A percentile compares a stretch with the other conserved stretches of the same genome.
Evolutionary conservation across 2,329 filamentous ascomycete species (phyloP).

Genomic region (Colletotrichum brevisporum): DNA sequence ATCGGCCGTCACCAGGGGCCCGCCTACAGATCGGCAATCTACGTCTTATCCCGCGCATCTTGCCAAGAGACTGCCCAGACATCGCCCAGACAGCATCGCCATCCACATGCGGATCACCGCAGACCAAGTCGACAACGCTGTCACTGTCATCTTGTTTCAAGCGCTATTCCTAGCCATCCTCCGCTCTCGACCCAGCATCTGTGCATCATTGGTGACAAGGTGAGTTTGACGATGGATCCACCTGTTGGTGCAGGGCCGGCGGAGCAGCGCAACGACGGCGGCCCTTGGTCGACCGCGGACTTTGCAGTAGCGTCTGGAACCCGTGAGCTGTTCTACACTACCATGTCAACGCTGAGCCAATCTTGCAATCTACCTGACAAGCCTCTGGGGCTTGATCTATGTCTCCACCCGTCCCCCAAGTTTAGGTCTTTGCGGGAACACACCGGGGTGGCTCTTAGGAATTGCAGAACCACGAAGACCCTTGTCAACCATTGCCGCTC

Average conservation of each 20-base stretch:
- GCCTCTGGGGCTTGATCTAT: conserved; percentile 21
- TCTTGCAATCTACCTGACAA: conserved; percentile 33
- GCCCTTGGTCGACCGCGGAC: conserved; percentile 18
- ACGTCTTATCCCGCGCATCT: conserved; percentile 41
- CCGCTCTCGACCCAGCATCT: conserved; percentile 31
- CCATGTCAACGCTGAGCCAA: conserved; percentile 21
- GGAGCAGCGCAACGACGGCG: conserved; percentile 13
- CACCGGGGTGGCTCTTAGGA: conserved; percentile 37
- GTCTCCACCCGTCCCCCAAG: conserved; percentile 27
- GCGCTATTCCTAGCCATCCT: conserved; percentile 41
- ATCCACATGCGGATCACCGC: conserved; percentile 39
- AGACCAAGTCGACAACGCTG: conserved; percentile 38
- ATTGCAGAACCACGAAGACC: conserved; percentile 24
- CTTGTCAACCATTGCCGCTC: conserved; percentile 28
- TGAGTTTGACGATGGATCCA: conserved; percentile 38
- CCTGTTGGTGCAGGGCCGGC: conserved; percentile 11
- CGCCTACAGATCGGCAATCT: conserved; percentile 41
- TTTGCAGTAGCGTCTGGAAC: conserved; percentile 32
- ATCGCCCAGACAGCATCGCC: conserved; percentile 38
- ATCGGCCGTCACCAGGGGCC: conserved; percentile 26
- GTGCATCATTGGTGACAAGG: conserved; percentile 39
- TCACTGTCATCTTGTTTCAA: conserved; percentile 42
- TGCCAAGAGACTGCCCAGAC: conserved; percentile 42
- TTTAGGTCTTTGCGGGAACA: conserved; percentile 19
- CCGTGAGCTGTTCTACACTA: conserved; percentile 15